Evolutionary conservation across 352 stramenopile genomes (phyloP), one percentile per base, ranked within the genome.

Genomic region (Globisporangium yorkense): DNA sequence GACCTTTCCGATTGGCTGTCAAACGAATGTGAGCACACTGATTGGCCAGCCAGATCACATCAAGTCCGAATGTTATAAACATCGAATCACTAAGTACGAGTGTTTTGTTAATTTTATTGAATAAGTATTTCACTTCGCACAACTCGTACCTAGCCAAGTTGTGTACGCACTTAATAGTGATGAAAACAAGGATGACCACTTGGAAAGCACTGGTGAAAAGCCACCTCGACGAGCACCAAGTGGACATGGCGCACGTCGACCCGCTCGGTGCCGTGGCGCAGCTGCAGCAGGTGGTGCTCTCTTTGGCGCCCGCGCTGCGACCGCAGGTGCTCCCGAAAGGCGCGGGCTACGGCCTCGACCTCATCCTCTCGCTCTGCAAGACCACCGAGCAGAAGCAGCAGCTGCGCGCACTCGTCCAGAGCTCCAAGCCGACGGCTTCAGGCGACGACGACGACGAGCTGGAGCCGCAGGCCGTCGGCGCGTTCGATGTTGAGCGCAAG

Each of bases 311-410:
- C 45, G 54, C 59, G 39, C 57, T 88, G 45, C 63, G 69, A 10
- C 83, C 83, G 31, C 83, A 93, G 63, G 70, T 91, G 52, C 70
- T 93, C 21, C 83, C 79, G 6, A 87, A 84, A 51, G 80, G 75
- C 37, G 44, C 63, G 1, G 35, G 62, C 40, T 89, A 91, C 57
- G 80, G 78, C 29, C 52, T 90, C 13, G 83, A 90, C 16, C 56
- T 89, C 58, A 67, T 90, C 52, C 45, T 88, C 31, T 68, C 55
- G 20, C 64, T 88, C n/a, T 90, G 83, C 57, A 73, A 67, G 56
- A 88, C 76, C 1, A 69, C 87, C 29, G 63, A 75, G 57, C 78
- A 91, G 67, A 80, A 79, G 20, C 65, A 72, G 62, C 67, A 66
- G 59, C 66, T 92, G 31, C 68, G 72, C 31, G 54, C 71, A 45